A percentile compares a stretch with the other conserved stretches of the same genome.
These are phyloP conservation scores for Orbilia quercus DNA, from an alignment of 2,329 filamentous ascomycete species.

Conservation along the genomic window DNA sequence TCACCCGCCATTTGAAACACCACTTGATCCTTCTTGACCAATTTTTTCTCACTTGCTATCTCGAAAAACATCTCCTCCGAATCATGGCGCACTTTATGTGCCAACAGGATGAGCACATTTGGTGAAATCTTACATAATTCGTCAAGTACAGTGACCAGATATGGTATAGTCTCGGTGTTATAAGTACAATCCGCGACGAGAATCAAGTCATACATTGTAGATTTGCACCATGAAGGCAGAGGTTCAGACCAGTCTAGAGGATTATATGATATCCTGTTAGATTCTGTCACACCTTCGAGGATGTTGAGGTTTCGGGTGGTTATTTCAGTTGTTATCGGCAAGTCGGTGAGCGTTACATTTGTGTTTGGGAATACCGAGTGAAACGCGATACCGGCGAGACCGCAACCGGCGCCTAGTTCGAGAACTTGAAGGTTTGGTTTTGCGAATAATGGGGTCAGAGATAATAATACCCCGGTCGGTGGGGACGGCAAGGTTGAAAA, in stretches of 20 bases:
- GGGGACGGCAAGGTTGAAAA: slow-evolving; percentile 57
- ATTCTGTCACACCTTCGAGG: slow-evolving; percentile 62
- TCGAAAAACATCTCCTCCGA: slow-evolving; percentile 76
- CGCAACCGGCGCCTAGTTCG: slow-evolving; percentile 75
- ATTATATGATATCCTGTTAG: slow-evolving; percentile 59
- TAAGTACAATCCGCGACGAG: slow-evolving; percentile 79
- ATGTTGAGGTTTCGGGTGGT: slow-evolving; percentile 68
- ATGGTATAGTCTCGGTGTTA: slow-evolving; percentile 74
- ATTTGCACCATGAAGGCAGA: slow-evolving; percentile 64
- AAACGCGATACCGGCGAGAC: slow-evolving; percentile 75
- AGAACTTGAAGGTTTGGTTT: slow-evolving; percentile 65
- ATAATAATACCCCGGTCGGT: slow-evolving; percentile 9
- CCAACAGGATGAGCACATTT: slow-evolving; percentile 69
- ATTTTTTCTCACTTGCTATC: slow-evolving; percentile 65
- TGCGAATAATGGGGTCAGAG: slow-evolving; percentile 43
- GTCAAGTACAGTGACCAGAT: slow-evolving; percentile 71
- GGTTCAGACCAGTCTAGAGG: slow-evolving; percentile 74
- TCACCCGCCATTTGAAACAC: slow-evolving; percentile 53
- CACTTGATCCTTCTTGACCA: slow-evolving; percentile 38
- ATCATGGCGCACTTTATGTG: slow-evolving; percentile 75
- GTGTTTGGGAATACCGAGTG: slow-evolving; percentile 68
- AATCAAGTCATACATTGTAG: slow-evolving; percentile 69
- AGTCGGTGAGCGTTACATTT: slow-evolving; percentile 73
- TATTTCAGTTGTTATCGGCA: slow-evolving; percentile 73
- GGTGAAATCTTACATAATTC: slow-evolving; percentile 67